Base-by-base conservation (phyloP, 371 early-diverging fungal species). In the Saksenaea oblongispora region DNA sequence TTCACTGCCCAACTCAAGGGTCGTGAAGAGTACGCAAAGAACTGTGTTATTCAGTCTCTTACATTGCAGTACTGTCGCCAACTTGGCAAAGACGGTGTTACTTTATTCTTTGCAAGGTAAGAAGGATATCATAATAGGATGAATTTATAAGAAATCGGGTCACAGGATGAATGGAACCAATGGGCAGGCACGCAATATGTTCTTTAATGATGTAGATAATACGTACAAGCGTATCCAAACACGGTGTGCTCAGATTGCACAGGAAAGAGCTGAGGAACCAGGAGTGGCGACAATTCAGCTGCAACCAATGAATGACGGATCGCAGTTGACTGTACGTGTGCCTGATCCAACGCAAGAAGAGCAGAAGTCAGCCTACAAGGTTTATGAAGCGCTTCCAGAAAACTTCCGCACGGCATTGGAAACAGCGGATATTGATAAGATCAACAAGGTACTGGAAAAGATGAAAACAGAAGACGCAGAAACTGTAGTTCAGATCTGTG, bases 41-140 rank as follows among this genome's bases (percentile, higher is more conserved):
- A 86, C 42, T 91, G 88, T 64, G 93, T 96, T 13, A 85, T 85
- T 63, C 95, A 96, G 74, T 84, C 90, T 1, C 77, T 94, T 63
- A 78, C 93, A 10, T 73, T 97, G 61, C 92, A 92, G 61, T 95
- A 95, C 66, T 91, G 91, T 64, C 86, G 86, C 9, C 82, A 90
- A 47, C 83, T 96, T 36, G 96, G 96, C 39, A 73, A 83, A 58
- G 90, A 94, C 63, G 97, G 97, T 18, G 83, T 93, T 13, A 76
- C 76, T n/a, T 74, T 92, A n/a, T 97, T 97, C 70, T 95, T 95
- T 74, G 71, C 81, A 42, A 87, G 91, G 89, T 89, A 79, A 67
- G 72, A 0, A 14, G 0, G n/a, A 0, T 10, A 34, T 47, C 15
- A 18, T 26, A 22, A 59, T 22, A 15, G 39, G 41, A 14, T 14